phyloP scores from a whole-genome alignment of 2,329 filamentous ascomycete species.

The Colletotrichum siamense region DNA sequence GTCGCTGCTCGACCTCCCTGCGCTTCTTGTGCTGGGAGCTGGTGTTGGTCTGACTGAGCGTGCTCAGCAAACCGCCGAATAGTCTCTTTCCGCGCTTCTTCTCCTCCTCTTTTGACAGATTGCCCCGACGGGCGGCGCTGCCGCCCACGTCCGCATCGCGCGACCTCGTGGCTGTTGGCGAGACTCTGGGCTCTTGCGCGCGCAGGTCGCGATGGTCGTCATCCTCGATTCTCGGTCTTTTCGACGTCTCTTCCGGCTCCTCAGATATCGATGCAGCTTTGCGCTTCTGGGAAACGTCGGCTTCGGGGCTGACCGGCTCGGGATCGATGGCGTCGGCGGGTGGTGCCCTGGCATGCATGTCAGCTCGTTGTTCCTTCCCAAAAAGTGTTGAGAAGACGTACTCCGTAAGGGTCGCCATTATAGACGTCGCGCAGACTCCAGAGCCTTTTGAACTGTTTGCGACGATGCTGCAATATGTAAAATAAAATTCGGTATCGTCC shows the following conservation, averaged over 20 bases:
- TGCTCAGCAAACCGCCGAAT: conserved; percentile 82
- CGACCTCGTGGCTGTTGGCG: neutral
- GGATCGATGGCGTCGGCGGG: neutral
- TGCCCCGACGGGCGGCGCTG: conserved; percentile 38
- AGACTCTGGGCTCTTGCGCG: neutral
- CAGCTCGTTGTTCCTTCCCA: neutral
- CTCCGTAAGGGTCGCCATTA: conserved; percentile 9
- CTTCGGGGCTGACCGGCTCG: neutral
- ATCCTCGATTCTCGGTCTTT: conserved; percentile 19
- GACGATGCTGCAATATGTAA: neutral
- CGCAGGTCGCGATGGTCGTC: neutral
- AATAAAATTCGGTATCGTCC: neutral
- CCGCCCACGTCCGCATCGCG: conserved; percentile 11
- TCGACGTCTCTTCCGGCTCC: conserved; percentile 21
- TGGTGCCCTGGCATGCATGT: conserved; percentile 2
- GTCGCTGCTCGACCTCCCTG: conserved; percentile 81
- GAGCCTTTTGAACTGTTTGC: neutral
- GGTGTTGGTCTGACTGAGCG: conserved; percentile 75
- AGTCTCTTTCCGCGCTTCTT: conserved; percentile 84
- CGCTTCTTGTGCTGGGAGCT: conserved; percentile 71
- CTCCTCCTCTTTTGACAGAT: conserved; percentile 63
- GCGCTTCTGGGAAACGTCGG: conserved; percentile 30
- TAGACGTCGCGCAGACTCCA: neutral
- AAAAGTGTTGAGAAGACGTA: neutral
- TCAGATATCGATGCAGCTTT: conserved; percentile 31